A percentile compares a stretch with the other conserved stretches of the same genome.
Conservation (phyloP, 1,284 basidiomycete species). For the Melanopsichium pennsylvanicum region DNA sequence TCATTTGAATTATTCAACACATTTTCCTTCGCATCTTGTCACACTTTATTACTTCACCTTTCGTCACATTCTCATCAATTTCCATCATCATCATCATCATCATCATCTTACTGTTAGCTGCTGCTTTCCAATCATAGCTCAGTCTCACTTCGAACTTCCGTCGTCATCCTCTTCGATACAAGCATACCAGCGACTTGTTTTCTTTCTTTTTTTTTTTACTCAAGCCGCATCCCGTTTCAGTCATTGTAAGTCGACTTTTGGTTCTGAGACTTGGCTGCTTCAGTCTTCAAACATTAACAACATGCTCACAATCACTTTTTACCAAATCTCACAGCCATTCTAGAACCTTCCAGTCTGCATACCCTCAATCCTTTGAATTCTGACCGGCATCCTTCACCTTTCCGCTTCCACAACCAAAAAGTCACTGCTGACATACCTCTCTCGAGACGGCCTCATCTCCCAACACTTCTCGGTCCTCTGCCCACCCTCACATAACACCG, state of each 20-base stretch:
- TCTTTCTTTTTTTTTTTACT: no score
- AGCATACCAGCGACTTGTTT: slow-evolving; percentile 19
- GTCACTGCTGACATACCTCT: background rate
- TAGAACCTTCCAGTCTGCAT: slow-evolving; percentile 19
- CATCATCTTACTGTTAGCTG: background rate
- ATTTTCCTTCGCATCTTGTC: no score
- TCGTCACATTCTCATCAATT: no score
- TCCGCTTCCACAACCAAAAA: background rate
- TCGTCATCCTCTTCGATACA: slow-evolving; percentile 1
- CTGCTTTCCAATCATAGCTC: no score
- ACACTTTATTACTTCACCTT: no score
- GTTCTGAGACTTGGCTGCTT: no score
- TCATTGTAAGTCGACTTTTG: slow-evolving; percentile 17
- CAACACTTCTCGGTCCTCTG: slow-evolving; percentile 20
- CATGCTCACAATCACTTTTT: slow-evolving; percentile 2
- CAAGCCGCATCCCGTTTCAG: slow-evolving; percentile 10
- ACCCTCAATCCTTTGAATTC: no score
- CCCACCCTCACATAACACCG: slow-evolving; percentile 26
- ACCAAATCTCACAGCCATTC: background rate
- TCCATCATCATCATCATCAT: background rate
- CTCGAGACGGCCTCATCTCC: slow-evolving; percentile 31
- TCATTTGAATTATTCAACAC: background rate
- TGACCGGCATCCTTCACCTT: no score
- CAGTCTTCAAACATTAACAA: background rate
- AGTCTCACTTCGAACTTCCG: no score